Base-by-base conservation (phyloP, 129 eudicot genomes). In the Pulicaria dysenterica region DNA sequence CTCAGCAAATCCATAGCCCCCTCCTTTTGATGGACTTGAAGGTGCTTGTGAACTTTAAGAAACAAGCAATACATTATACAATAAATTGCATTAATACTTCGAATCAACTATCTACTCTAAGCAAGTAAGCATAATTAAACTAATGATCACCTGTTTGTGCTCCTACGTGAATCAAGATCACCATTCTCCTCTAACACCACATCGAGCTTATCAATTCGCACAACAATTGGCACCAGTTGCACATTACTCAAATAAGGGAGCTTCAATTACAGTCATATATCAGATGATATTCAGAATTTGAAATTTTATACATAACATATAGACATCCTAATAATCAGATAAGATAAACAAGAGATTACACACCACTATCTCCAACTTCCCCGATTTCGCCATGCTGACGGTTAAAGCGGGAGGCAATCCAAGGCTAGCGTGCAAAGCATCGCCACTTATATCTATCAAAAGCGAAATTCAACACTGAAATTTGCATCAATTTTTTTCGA, bases 1-100 rank as follows among this genome's bases (percentile, higher is more conserved):
- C 57, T 92, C 98, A 62, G 98, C 90, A 79, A 81, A 89, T 81
- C 96, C 98, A 66, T 89, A 89, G 16, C 98, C 89, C 75, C 82
- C 79, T 5, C 91, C 79, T 77, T 83, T 92, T 13, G 84, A 85
- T 4, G 87, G 49, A 79, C 81, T 83, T 14, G 80, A 56, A 59
- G 89, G 37, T 39, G 91, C 48, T 55, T 75, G 81, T 45, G 89
- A 55, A 71, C 96, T 86, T 72, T 31, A 62, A 79, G 31, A 60
- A 34, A 74, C 67, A 64, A 8, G 17, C 43, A 67, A 42, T 38
- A 51, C 65, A 37, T 67, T 1, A 71, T 57, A 37, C 31, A 70
- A 17, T 15, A 40, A 53, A 37, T 8, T 56, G 16, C 9, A 49
- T 74, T 44, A 48, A 45, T 10, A 70, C 8, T 66, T n/a, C 15